Base-by-base conservation (phyloP, 2,329 filamentous ascomycete species). In the Trichoderma sp. region DNA sequence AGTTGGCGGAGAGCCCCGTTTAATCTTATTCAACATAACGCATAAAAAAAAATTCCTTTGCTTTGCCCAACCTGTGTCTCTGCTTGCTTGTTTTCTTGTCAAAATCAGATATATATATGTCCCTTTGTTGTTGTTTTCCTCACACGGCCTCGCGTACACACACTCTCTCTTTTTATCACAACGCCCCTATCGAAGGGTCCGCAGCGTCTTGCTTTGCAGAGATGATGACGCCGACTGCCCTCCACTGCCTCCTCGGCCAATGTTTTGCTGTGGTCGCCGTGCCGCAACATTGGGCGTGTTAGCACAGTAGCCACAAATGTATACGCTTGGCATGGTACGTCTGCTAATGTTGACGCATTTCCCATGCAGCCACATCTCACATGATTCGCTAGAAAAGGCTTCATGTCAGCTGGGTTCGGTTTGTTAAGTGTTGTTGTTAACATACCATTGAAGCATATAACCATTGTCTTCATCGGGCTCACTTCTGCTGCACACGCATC, bases 361-460 rank as follows among this genome's bases (percentile, higher is more conserved):
- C n/a, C 86, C 87, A 75, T 91, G 88, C 35, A 90, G 84, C 83
- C 85, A 89, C 81, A 88, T 85, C 74, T 90, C 88, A 75, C 88
- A 91, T 29, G 87, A 88, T 78, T 89, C 85, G 74, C 88, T 90
- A 73, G 7, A 66, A 29, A 57, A 11, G 37, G n/a, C 40, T 27
- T 27, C 33, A 53, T 67, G 60, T 71, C 27, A 71, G 67, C 24
- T 40, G 14, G 24, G 19, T 14, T 57, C 35, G 33, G 21, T 5
- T 21, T n/a, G 13, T 5, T 24, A 24, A 47, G 47, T 14, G 11
- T 19, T 37, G n/a, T n/a, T 8, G n/a, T 27, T 27, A 31, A 43
- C 85, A 70, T 82, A 90, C 88, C 88, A 91, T 78, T 89, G 87
- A 69, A 91, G 83, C 84, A 90, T 85, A 72, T 88, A 88, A 69